Conservation (phyloP, 2,329 filamentous ascomycete species). For the Ilyonectria destructans region DNA sequence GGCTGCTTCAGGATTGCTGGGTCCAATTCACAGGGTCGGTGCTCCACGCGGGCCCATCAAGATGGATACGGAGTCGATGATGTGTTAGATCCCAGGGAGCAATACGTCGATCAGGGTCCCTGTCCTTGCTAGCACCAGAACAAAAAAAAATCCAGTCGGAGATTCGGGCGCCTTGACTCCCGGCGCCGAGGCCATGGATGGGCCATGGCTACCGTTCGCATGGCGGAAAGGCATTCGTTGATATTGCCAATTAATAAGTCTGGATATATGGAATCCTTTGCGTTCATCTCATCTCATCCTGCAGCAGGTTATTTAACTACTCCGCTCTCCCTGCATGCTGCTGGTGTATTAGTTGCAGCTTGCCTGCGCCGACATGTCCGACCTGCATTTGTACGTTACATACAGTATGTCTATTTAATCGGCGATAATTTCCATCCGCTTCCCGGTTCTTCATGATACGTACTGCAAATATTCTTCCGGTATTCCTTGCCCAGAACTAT, state of each 20-base stretch:
- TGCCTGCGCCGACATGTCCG: no score
- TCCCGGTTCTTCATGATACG: neutral
- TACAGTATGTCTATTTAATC: neutral
- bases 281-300: neutral
- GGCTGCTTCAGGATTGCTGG: conserved; percentile 23
- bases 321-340: neutral
- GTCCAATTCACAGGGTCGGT: conserved; percentile 1
- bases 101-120: neutral
- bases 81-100: neutral
- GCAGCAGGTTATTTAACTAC: neutral
- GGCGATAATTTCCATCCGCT: neutral
- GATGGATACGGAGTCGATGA: neutral
- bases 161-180: neutral
- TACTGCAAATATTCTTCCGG: no score
- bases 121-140: neutral
- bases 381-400: neutral
- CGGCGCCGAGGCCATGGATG: neutral
- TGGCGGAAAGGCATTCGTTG: neutral
- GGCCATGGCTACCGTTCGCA: neutral
- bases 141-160: no score
- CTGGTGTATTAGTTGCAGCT: neutral
- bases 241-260: neutral
- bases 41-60: neutral
- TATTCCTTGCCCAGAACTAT: neutral
- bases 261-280: neutral